These are phyloP conservation scores for Neoarthrinium moseri DNA, from an alignment of 2,329 filamentous ascomycete species.

Conservation along the genomic window DNA sequence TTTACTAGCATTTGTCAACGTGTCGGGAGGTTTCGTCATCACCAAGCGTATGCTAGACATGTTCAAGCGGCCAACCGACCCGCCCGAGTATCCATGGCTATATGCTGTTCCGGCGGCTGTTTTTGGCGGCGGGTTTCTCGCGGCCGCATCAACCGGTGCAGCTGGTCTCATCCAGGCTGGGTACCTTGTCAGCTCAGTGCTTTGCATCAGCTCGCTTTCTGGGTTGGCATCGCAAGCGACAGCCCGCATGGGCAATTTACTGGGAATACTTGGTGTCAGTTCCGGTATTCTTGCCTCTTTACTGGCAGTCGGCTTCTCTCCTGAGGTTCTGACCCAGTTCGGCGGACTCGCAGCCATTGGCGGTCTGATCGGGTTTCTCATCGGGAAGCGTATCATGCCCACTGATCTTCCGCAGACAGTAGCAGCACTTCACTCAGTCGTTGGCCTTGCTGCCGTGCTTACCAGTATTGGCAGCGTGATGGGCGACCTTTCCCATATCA, in stretches of 20 bases:
- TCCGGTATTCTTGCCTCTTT: slow-evolving; percentile 82
- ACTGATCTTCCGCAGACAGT: slow-evolving; percentile 89
- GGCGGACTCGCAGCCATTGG: slow-evolving; percentile 73
- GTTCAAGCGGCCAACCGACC: slow-evolving; percentile 83
- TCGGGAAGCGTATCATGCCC: slow-evolving; percentile 83
- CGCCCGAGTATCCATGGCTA: slow-evolving; percentile 84
- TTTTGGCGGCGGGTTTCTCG: slow-evolving; percentile 79
- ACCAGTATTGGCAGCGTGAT: slow-evolving; percentile 88
- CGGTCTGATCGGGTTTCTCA: slow-evolving; percentile 65
- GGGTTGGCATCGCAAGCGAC: slow-evolving; percentile 80
- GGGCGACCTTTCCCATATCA: slow-evolving; percentile 66
- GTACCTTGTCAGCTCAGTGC: slow-evolving; percentile 78
- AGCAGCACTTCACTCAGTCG: slow-evolving; percentile 84
- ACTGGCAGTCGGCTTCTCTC: slow-evolving; percentile 75
- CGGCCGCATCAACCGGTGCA: slow-evolving; percentile 76
- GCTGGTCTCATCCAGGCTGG: slow-evolving; percentile 84
- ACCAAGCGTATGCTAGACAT: slow-evolving; percentile 93
- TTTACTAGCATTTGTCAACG: slow-evolving; percentile 82
- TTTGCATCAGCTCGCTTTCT: slow-evolving; percentile 83
- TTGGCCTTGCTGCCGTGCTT: slow-evolving; percentile 82
- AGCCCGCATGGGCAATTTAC: slow-evolving; percentile 79
- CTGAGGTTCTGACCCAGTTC: slow-evolving; percentile 78
- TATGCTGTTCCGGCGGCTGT: slow-evolving; percentile 75
- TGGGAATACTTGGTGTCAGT: slow-evolving; percentile 82
- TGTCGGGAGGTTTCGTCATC: slow-evolving; percentile 86